phyloP scores from a whole-genome alignment of 208 protist species.

The Trichomonas gallinae region DNA sequence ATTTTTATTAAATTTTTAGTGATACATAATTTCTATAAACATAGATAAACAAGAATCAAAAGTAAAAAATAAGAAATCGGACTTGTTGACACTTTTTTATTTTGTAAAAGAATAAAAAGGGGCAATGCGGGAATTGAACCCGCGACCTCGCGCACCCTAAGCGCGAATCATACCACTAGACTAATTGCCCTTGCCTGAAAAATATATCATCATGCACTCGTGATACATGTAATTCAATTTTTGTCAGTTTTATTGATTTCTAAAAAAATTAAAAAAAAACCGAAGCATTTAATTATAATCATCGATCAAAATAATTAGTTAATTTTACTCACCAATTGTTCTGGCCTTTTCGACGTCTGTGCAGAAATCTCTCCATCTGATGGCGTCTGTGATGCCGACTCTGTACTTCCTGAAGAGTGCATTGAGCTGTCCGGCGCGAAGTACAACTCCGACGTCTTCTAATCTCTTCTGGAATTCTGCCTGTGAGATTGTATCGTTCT shows the following conservation, averaged over 20 bases:
- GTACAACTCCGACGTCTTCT: background rate
- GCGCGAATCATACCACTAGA: constrained; percentile 28
- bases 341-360: background rate
- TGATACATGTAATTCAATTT: no score
- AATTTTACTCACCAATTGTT: background rate
- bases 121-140: background rate
- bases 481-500: background rate
- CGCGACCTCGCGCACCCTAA: constrained; percentile 25
- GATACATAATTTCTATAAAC: no score
- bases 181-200: background rate
- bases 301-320: background rate
- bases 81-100: no score
- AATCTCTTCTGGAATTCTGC: background rate
- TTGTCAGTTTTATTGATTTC: no score
- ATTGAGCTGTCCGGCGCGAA: background rate
- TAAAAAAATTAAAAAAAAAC: no score
- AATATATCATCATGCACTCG: no score
- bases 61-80: no score
- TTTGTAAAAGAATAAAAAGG: no score
- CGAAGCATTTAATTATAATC: no score
- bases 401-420: background rate
- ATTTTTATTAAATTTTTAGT: background rate
- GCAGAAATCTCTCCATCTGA: background rate
- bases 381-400: background rate
- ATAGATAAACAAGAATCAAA: no score